Evolutionary conservation across 495 filamentous ascomycete genomes (phyloP).

Genomic region (Hyaloscypha bicolor): DNA sequence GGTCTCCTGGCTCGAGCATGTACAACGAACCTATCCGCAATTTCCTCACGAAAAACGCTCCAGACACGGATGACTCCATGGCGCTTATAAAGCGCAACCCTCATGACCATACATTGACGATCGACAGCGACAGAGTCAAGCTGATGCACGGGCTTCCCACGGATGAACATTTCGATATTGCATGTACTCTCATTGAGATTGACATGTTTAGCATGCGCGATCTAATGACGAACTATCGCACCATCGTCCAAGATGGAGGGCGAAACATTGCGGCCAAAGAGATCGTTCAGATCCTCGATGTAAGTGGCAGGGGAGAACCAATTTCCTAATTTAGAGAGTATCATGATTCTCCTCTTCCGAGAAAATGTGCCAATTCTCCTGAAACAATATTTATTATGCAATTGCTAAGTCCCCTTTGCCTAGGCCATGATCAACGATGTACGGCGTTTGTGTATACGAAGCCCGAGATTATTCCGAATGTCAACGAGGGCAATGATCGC

Average conservation of each 20-base stretch:
- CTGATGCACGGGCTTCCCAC: background rate
- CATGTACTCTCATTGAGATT: conserved; percentile 10
- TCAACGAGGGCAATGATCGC: conserved; percentile 38
- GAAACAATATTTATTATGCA: conserved; percentile 36
- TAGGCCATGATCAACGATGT: conserved; percentile 41
- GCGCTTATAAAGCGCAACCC: conserved; percentile 2
- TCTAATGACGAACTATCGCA: conserved; percentile 4
- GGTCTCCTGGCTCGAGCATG: conserved; percentile 26
- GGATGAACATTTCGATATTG: conserved; percentile 2
- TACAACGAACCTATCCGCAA: background rate
- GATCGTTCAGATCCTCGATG: conserved; percentile 5
- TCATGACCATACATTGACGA: conserved; percentile 9
- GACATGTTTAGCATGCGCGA: conserved; percentile 12
- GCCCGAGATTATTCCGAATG: conserved; percentile 42
- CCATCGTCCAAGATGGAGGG: conserved; percentile 8
- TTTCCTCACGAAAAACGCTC: background rate
- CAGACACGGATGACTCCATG: background rate
- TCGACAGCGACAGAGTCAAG: conserved; percentile 10
- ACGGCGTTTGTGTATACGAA: conserved; percentile 37
- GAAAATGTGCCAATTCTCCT: too few species aligned
- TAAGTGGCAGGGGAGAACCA: background rate
- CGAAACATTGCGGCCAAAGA: conserved; percentile 5
- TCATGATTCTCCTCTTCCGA: conserved; percentile 31
- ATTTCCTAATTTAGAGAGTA: background rate
- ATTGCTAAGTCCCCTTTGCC: background rate